Evolutionary conservation across 306 rosid genomes (phyloP).

Genomic region (Echinosophora koreensis): DNA sequence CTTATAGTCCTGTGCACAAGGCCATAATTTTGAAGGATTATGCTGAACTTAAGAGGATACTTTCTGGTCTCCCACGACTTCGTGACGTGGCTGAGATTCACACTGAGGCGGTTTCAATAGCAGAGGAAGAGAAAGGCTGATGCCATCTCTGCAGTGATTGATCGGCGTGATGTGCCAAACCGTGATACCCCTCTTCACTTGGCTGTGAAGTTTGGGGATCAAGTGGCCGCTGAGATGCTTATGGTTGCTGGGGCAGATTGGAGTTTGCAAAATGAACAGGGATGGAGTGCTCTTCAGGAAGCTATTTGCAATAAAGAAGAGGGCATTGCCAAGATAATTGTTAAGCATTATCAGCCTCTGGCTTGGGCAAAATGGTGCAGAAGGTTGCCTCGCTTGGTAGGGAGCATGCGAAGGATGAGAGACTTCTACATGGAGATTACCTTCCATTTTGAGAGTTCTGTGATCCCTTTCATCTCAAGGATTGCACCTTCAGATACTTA

Average conservation of each 20-base stretch:
- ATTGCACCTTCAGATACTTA: conserved; percentile 98
- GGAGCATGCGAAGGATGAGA: conserved; percentile 90
- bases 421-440: conserved; percentile 99
- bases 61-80: conserved; percentile 71
- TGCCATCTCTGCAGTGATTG: conserved; percentile 76
- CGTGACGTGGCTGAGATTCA: conserved; percentile 72
- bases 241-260: conserved; percentile 98
- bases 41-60: conserved; percentile 70
- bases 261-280: conserved; percentile 99
- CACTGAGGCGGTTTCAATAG: conserved; percentile 69
- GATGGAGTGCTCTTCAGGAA: conserved; percentile 99
- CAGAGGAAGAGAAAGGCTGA: conserved; percentile 97
- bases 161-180: conserved; percentile 88
- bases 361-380: conserved; percentile 99
- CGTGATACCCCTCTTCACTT: conserved; percentile 95
- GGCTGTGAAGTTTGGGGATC: conserved; percentile 91
- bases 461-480: conserved; percentile 95
- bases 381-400: conserved; percentile 93
- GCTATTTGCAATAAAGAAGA: conserved; percentile 93
- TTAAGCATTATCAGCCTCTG: conserved; percentile 92
- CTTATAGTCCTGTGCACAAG: conserved; percentile 93
- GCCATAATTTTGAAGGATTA: conserved; percentile 82
- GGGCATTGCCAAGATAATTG: conserved; percentile 79
- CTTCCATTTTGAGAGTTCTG: conserved; percentile 97
- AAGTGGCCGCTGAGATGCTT: conserved; percentile 80